These are phyloP conservation scores for Pythium pyrilobum DNA, from an alignment of 352 stramenopile species.

Conservation along the genomic window DNA sequence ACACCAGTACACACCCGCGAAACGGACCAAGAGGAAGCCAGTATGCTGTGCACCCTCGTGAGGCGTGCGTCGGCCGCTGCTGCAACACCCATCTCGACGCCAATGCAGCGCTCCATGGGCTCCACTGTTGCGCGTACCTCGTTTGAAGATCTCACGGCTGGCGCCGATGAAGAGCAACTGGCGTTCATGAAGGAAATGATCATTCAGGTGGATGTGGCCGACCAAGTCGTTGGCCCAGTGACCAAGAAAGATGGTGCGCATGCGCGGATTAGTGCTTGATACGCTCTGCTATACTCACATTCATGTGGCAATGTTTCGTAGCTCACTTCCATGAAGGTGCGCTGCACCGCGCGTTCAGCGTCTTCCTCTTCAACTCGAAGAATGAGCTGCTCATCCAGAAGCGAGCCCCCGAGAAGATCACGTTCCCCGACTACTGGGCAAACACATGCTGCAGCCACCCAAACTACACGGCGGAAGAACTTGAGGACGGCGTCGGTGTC, in stretches of 20 bases:
- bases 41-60: not conserved
- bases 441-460: constrained; percentile 99
- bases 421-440: constrained; percentile 98
- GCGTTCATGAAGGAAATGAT: constrained; percentile 89
- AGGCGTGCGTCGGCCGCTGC: not conserved
- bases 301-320: constrained; percentile 10
- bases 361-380: constrained; percentile 85
- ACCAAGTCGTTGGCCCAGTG: constrained; percentile 74
- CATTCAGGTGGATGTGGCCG: constrained; percentile 84
- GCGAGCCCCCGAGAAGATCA: constrained; percentile 96
- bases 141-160: constrained; percentile 64
- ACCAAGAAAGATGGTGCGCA: constrained; percentile 81
- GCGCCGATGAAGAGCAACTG: constrained; percentile 73
- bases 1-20: not conserved
- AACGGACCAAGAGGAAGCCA: not conserved
- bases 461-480: constrained; percentile 89
- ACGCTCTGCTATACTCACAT: constrained; percentile 6
- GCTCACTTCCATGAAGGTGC: constrained; percentile 72
- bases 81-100: no score
- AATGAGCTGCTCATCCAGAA: constrained; percentile 88
- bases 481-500: constrained; percentile 74
- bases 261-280: not conserved
- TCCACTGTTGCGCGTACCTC: constrained; percentile 20
- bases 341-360: constrained; percentile 80
- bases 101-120: constrained; percentile 14